Percentiles rank a stretch among this genome's conserved stretches.
These are phyloP conservation scores for Epichloe coenophiala DNA, from an alignment of 2,329 filamentous ascomycete genomes.

Conservation along the genomic window DNA sequence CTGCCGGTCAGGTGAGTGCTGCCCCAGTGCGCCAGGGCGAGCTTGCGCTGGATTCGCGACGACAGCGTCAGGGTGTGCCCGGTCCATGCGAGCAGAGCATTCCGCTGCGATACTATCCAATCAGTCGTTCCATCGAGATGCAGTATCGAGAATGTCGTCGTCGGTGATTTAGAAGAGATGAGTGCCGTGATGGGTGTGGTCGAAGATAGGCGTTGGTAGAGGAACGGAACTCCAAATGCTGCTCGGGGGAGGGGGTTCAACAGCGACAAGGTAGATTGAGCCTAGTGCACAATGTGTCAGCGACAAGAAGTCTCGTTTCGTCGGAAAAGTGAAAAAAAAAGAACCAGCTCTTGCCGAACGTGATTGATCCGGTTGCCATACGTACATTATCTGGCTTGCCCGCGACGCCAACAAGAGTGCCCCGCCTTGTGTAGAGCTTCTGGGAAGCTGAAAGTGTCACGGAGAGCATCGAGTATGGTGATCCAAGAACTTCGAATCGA, in stretches of 20 bases:
- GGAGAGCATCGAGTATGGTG: conserved; percentile 85
- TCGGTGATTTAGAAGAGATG: conserved; percentile 74
- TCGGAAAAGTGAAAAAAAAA: not conserved
- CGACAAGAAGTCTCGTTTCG: not conserved
- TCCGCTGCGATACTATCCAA: conserved; percentile 84
- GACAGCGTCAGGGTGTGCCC: conserved; percentile 70
- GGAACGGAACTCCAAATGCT: conserved; percentile 75
- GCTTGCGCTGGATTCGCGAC: conserved; percentile 58
- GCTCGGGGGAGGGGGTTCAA: conserved; percentile 66
- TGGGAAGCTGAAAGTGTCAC: conserved; percentile 89
- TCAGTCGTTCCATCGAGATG: conserved; percentile 88
- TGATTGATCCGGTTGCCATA: conserved; percentile 23
- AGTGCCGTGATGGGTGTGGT: conserved; percentile 79
- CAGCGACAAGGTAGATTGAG: conserved; percentile 76
- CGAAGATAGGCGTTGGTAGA: conserved; percentile 84
- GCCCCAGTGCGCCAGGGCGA: conserved; percentile 82
- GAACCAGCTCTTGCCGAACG: not conserved
- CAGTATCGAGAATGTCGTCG: conserved; percentile 75
- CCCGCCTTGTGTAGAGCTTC: conserved; percentile 80
- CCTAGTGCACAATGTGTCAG: conserved; percentile 32
- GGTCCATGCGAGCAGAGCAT: conserved; percentile 90
- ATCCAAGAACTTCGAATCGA: conserved; percentile 82
- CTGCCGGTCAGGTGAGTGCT: conserved; percentile 78
- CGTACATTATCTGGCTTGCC: conserved; percentile 91
- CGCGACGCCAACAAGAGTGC: conserved; percentile 78